These are phyloP conservation scores for Aureobasidium sp. DNA, from an alignment of 2,329 filamentous ascomycete genomes.

Conservation along the genomic window DNA sequence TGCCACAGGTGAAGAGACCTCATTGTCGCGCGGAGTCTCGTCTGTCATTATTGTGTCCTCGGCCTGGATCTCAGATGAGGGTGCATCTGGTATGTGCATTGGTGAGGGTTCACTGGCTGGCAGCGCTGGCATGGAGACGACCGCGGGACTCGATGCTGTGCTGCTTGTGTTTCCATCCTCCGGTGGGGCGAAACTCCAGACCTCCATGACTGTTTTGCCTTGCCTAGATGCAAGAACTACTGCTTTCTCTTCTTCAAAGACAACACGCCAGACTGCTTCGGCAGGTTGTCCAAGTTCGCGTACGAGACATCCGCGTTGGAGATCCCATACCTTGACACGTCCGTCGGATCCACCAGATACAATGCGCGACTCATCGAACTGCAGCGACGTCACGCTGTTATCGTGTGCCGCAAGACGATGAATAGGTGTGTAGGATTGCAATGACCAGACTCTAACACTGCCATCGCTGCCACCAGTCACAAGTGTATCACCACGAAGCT, in stretches of 20 bases:
- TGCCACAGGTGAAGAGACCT: neutral
- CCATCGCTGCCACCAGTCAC: constrained; percentile 96
- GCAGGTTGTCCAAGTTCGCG: constrained; percentile 86
- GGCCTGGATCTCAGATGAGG: neutral
- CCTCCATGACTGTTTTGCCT: constrained; percentile 94
- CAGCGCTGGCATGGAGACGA: neutral
- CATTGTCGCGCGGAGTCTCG: neutral
- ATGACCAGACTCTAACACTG: constrained; percentile 91
- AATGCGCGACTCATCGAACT: constrained; percentile 93
- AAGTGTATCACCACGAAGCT: constrained; percentile 89
- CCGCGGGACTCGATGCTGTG: constrained; percentile 1
- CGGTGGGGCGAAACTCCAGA: constrained; percentile 33
- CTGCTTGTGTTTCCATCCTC: constrained; percentile 1
- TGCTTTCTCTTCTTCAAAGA: constrained; percentile 97
- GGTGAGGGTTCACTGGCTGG: constrained; percentile 3
- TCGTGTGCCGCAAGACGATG: constrained; percentile 94
- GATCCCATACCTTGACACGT: constrained; percentile 97
- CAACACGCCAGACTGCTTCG: constrained; percentile 94
- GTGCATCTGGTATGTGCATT: constrained; percentile 4
- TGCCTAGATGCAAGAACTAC: constrained; percentile 86
- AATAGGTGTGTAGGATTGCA: constrained; percentile 84
- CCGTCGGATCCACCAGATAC: constrained; percentile 95
- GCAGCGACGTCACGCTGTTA: constrained; percentile 94
- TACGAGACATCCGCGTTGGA: constrained; percentile 83
- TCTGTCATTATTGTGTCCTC: constrained; percentile 11